Evolutionary conservation across 768 basidiomycete species (phyloP).

Genomic region (Cyclocybe cylindracea): DNA sequence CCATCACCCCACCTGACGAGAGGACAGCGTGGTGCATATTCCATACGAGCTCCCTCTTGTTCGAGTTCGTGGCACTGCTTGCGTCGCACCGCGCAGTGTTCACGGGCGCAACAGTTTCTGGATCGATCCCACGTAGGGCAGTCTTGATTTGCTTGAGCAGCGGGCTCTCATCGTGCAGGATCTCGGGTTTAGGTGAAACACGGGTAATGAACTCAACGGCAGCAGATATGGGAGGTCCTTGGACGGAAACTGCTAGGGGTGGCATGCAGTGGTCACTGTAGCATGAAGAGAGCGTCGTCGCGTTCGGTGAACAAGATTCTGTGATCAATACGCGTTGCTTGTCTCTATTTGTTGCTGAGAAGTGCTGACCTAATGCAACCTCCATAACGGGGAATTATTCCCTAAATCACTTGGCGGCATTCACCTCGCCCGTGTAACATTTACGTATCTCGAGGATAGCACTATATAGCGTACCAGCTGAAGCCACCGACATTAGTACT

Average conservation of each 20-base stretch:
- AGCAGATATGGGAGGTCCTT: constrained; percentile 43
- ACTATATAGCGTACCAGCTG: too few species aligned
- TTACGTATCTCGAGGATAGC: too few species aligned
- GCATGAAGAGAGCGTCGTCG: too few species aligned
- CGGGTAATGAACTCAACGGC: constrained; percentile 42
- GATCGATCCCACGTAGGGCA: constrained; percentile 59
- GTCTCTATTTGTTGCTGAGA: too few species aligned
- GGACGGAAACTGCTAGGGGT: constrained; percentile 40
- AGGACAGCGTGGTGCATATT: constrained; percentile 62
- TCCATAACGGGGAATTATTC: too few species aligned
- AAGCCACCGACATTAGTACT: too few species aligned
- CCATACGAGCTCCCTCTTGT: constrained; percentile 73
- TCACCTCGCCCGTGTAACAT: too few species aligned
- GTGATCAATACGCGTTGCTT: too few species aligned
- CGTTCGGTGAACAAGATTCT: too few species aligned
- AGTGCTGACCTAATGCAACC: too few species aligned
- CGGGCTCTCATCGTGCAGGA: constrained; percentile 30
- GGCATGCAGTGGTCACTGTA: constrained; percentile 10
- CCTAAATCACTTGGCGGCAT: too few species aligned
- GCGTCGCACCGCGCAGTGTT: constrained; percentile 43
- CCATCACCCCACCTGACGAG: constrained; percentile 66
- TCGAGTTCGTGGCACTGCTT: constrained; percentile 30
- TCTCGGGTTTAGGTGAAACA: constrained; percentile 17
- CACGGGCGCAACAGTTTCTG: constrained; percentile 40
- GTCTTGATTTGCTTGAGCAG: constrained; percentile 58